Percentiles rank a stretch among this genome's conserved stretches.
phyloP scores from a whole-genome alignment of 257 asterid species.

The Agastache rugosa region DNA sequence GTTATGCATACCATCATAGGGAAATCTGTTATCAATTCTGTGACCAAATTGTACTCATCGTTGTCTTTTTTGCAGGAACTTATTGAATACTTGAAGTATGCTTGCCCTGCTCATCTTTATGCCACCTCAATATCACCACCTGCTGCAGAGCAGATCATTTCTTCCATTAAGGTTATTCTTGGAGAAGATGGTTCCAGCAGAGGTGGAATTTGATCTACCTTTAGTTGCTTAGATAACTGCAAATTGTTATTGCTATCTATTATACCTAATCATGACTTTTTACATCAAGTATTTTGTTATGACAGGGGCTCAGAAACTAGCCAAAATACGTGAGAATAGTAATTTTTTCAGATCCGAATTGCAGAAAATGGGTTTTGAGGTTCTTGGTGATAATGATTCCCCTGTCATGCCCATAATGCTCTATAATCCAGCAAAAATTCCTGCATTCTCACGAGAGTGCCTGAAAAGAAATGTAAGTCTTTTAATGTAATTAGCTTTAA shows the following conservation, averaged over 20 bases:
- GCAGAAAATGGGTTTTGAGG: conserved; percentile 99
- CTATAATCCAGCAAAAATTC: conserved; percentile 94
- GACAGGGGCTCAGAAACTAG: conserved; percentile 91
- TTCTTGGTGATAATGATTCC: conserved; percentile 95
- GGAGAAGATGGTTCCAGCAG: conserved; percentile 99
- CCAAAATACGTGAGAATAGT: conserved; percentile 88
- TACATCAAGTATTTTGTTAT: conserved; percentile 28
- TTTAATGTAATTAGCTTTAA: conserved; percentile 17
- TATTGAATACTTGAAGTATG: conserved; percentile 77
- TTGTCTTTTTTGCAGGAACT: conserved; percentile 64
- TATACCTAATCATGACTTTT: not conserved
- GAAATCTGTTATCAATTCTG: not conserved
- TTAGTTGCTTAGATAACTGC: conserved; percentile 26
- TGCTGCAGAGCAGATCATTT: conserved; percentile 91
- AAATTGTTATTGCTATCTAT: not conserved
- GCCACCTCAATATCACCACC: conserved; percentile 98
- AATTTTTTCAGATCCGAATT: conserved; percentile 89
- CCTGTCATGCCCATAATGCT: conserved; percentile 99
- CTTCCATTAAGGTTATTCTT: conserved; percentile 85
- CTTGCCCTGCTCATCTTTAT: conserved; percentile 96
- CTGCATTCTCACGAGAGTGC: conserved; percentile 97
- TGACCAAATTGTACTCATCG: conserved; percentile 27
- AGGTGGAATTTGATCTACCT: conserved; percentile 56
- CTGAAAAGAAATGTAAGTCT: conserved; percentile 74
- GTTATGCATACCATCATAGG: conserved; percentile 7